phyloP scores from a whole-genome alignment of 2,329 filamentous ascomycete species.

The Emergomyces orientalis region DNA sequence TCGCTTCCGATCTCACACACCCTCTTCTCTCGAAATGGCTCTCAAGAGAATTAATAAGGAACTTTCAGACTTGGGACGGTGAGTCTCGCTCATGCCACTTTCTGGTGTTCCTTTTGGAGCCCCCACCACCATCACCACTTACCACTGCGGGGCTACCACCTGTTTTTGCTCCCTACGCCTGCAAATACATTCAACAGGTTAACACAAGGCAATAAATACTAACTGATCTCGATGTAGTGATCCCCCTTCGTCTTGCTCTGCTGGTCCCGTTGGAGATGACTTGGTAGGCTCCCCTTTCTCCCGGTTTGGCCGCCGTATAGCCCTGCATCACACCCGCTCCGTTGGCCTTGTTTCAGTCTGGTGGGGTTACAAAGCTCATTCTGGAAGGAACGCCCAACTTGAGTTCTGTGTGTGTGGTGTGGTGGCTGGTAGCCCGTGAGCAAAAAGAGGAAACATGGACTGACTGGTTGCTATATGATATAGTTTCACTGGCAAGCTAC shows the following conservation, averaged over 20 bases:
- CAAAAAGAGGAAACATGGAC: conserved; percentile 8
- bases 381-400: conserved; percentile 4
- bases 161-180: not conserved
- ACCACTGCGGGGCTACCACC: conserved; percentile 9
- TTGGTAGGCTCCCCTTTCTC: conserved; percentile 58
- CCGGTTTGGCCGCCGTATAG: conserved; percentile 15
- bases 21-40: conserved; percentile 34
- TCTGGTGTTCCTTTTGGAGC: conserved; percentile 9
- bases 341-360: conserved; percentile 13
- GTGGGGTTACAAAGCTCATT: conserved; percentile 6
- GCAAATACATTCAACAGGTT: not conserved
- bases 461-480: conserved; percentile 25
- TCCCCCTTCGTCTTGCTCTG: conserved; percentile 96
- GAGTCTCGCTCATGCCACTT: conserved; percentile 21
- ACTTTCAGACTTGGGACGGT: conserved; percentile 45
- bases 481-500: conserved; percentile 99
- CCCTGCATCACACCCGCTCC: conserved; percentile 14
- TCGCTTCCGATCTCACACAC: conserved; percentile 7
- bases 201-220: conserved; percentile 13
- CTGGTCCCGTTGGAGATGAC: conserved; percentile 93
- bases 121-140: conserved; percentile 11
- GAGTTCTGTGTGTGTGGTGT: no score
- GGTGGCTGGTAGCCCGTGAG: conserved; percentile 2
- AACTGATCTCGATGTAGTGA: conserved; percentile 52
- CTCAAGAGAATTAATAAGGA: conserved; percentile 47